These are phyloP conservation scores for Gautieria morchelliformis DNA, from an alignment of 768 basidiomycete species.

Conservation along the genomic window DNA sequence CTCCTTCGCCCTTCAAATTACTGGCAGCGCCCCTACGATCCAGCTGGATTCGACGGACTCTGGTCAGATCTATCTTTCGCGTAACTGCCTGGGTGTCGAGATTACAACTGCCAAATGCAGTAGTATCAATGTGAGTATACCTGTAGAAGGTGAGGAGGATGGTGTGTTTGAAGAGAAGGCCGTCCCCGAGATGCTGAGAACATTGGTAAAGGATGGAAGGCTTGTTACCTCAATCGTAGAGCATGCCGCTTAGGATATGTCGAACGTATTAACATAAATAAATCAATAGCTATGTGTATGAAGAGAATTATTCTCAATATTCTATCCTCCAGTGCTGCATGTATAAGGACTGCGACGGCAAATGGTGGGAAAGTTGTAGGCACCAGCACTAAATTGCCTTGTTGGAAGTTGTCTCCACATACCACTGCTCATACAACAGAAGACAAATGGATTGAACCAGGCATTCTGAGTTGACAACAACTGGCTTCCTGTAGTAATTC, in stretches of 20 bases:
- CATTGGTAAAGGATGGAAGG: slow-evolving; percentile 70
- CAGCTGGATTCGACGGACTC: slow-evolving; percentile 93
- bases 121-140: slow-evolving; percentile 82
- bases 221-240: slow-evolving; percentile 85
- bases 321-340: too few species aligned
- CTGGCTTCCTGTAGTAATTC: too few species aligned
- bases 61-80: slow-evolving; percentile 89
- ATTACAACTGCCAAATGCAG: slow-evolving; percentile 94
- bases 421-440: too few species aligned
- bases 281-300: neutral
- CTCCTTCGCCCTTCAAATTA: slow-evolving; percentile 88
- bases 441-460: too few species aligned
- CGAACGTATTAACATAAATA: neutral
- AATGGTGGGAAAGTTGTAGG: too few species aligned
- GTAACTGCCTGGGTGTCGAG: slow-evolving; percentile 67
- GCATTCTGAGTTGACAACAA: too few species aligned
- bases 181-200: slow-evolving; percentile 93
- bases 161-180: slow-evolving; percentile 86
- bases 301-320: too few species aligned
- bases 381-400: too few species aligned
- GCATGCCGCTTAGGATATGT: slow-evolving; percentile 37
- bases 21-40: slow-evolving; percentile 82
- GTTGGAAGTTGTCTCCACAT: too few species aligned
- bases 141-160: slow-evolving; percentile 81
- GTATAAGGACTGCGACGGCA: too few species aligned